Conservation (phyloP, 1,284 basidiomycete genomes). For the Ceratobasidium theobromae region DNA sequence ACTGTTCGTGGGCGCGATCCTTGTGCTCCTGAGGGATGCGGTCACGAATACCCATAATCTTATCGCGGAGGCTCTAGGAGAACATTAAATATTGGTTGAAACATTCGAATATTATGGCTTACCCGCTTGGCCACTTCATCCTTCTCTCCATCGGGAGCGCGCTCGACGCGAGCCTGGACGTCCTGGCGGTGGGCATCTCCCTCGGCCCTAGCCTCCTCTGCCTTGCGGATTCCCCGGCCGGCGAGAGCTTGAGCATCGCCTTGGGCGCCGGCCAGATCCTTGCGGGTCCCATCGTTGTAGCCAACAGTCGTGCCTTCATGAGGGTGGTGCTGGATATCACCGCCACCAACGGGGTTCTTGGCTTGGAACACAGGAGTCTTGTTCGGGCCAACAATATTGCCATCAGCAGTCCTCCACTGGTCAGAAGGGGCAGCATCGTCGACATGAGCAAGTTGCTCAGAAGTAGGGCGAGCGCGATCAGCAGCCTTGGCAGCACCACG, state of each 20-base stretch:
- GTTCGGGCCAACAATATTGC: slow-evolving; percentile 48
- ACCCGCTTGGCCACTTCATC: slow-evolving; percentile 52
- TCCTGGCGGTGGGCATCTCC: slow-evolving; percentile 36
- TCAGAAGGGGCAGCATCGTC: slow-evolving; percentile 70
- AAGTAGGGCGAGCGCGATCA: slow-evolving; percentile 65
- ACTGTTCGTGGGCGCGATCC: slow-evolving; percentile 54
- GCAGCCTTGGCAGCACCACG: slow-evolving; percentile 75
- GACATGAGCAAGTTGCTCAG: slow-evolving; percentile 63
- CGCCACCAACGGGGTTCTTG: slow-evolving; percentile 47
- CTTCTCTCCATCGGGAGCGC: slow-evolving; percentile 45
- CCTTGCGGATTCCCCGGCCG: slow-evolving; percentile 38
- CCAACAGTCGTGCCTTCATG: slow-evolving; percentile 46
- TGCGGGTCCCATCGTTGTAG: slow-evolving; percentile 44
- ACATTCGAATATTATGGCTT: slow-evolving; percentile 34
- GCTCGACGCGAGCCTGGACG: slow-evolving; percentile 38
- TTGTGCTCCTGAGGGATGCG: slow-evolving; percentile 63
- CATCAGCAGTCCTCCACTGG: slow-evolving; percentile 53
- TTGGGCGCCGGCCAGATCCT: slow-evolving; percentile 40
- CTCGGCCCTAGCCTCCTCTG: slow-evolving; percentile 35
- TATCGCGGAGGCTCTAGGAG: slow-evolving; percentile 39
- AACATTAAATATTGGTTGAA: not conserved
- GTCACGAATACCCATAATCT: slow-evolving; percentile 47
- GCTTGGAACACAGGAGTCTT: slow-evolving; percentile 57
- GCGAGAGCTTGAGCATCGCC: slow-evolving; percentile 34
- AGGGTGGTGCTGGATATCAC: slow-evolving; percentile 51